Conservation (phyloP, 176 grass and related monocot species). For the Echinochloa phyllopogon region DNA sequence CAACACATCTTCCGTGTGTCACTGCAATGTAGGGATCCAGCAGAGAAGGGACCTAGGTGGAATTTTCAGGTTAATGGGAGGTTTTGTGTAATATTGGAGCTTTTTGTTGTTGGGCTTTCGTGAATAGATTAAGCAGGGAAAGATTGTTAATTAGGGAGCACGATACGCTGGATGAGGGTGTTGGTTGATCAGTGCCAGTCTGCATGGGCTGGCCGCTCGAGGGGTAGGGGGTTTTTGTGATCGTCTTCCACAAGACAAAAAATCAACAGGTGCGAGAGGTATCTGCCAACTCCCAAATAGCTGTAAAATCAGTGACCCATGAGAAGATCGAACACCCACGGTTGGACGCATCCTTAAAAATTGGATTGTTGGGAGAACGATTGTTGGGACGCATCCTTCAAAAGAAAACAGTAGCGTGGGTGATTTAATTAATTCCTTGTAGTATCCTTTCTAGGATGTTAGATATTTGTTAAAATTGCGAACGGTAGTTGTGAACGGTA, state of each 20-base stretch:
- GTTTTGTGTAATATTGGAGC: not conserved
- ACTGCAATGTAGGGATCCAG: too few relatives aligned
- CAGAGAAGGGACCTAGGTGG: too few relatives aligned
- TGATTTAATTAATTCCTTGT: not conserved
- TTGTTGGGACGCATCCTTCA: too few relatives aligned
- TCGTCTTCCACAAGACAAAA: conserved; percentile 41
- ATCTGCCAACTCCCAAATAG: conserved; percentile 51
- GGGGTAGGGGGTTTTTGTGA: not conserved
- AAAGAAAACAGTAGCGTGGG: not conserved
- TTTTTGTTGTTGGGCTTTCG: conserved; percentile 8
- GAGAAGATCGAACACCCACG: not conserved
- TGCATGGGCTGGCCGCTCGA: conserved; percentile 49
- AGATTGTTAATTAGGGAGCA: conserved; percentile 38
- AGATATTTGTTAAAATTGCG: not conserved
- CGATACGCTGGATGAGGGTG: conserved; percentile 39
- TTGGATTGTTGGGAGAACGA: not conserved
- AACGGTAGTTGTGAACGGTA: not conserved
- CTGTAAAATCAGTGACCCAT: conserved; percentile 44
- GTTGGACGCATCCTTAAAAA: not conserved
- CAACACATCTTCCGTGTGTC: too few relatives aligned
- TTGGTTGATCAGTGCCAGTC: conserved; percentile 66
- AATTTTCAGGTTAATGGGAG: too few relatives aligned
- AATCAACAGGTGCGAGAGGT: conserved; percentile 43
- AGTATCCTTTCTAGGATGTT: not conserved
- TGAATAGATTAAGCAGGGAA: conserved; percentile 23